Percentiles rank a stretch among this genome's conserved stretches.
These are phyloP conservation scores for Geotrichum reessii DNA, from an alignment of 1,139 yeast genomes.

Conservation along the genomic window DNA sequence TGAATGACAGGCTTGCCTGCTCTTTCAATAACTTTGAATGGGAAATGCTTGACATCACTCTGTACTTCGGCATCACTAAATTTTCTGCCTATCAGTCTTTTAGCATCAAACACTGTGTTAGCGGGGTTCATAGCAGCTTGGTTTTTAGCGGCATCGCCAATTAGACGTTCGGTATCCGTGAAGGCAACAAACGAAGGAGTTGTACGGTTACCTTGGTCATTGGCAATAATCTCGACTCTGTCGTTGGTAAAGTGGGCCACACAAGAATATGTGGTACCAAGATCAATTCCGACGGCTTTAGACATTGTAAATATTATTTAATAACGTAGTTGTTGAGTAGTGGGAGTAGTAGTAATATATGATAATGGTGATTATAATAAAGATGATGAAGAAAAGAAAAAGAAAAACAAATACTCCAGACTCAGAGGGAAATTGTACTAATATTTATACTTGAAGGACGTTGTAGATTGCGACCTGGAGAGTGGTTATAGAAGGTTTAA, in stretches of 20 bases:
- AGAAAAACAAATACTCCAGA: too few species aligned
- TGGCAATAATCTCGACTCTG: slow-evolving; percentile 90
- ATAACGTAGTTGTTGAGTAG: not conserved
- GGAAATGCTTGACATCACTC: slow-evolving; percentile 92
- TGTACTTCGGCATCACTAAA: slow-evolving; percentile 83
- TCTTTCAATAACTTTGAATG: slow-evolving; percentile 84
- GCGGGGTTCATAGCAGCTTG: slow-evolving; percentile 97
- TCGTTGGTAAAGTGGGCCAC: slow-evolving; percentile 93
- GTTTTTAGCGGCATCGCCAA: too few species aligned
- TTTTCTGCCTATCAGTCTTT: slow-evolving; percentile 95
- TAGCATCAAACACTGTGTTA: slow-evolving; percentile 94
- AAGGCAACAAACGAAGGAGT: slow-evolving; percentile 97
- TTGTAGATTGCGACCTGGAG: not conserved
- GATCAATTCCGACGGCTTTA: too few species aligned
- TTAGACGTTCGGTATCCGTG: slow-evolving; percentile 93
- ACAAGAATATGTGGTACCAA: slow-evolving; percentile 98
- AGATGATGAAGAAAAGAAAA: not conserved
- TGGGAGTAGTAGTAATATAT: not conserved
- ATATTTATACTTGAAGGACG: not conserved
- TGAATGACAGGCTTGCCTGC: slow-evolving; percentile 83
- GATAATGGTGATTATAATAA: not conserved
- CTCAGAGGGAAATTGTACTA: not conserved
- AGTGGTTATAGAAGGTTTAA: not conserved
- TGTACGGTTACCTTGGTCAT: slow-evolving; percentile 98
- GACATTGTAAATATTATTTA: slow-evolving; percentile 26